phyloP scores from a whole-genome alignment of 2,329 filamentous ascomycete genomes.

The Dendryphion nanum region DNA sequence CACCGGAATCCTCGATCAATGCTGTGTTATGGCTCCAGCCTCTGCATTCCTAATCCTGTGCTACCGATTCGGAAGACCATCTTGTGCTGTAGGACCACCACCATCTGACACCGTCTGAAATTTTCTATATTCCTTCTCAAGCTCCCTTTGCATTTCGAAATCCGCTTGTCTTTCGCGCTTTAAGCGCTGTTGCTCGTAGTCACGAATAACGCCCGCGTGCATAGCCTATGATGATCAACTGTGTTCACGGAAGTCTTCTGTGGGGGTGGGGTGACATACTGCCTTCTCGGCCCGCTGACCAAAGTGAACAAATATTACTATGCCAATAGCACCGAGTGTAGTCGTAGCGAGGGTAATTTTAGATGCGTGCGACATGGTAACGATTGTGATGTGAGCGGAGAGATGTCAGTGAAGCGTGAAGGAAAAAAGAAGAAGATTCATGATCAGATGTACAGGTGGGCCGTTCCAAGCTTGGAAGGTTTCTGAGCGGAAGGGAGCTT shows the following conservation, averaged over 20 bases:
- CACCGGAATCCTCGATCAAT: too few species aligned
- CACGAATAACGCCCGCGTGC: constrained; percentile 90
- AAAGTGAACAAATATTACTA: constrained; percentile 84
- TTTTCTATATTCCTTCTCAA: constrained; percentile 89
- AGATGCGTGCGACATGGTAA: constrained; percentile 80
- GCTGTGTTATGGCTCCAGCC: too few species aligned
- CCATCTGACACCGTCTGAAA: constrained; percentile 69
- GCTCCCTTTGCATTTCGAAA: constrained; percentile 82
- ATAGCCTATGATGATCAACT: constrained; percentile 73
- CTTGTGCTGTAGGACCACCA: constrained; percentile 22
- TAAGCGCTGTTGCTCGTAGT: constrained; percentile 88
- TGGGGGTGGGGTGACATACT: constrained; percentile 52
- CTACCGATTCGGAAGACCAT: constrained; percentile 13
- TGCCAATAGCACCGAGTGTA: constrained; percentile 70
- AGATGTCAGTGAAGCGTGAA: too few species aligned
- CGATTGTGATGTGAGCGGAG: not conserved
- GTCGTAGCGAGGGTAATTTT: constrained; percentile 82
- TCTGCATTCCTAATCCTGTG: not conserved
- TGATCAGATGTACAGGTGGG: too few species aligned
- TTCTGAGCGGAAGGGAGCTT: constrained; percentile 3
- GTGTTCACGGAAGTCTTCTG: constrained; percentile 1
- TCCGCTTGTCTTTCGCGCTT: constrained; percentile 90
- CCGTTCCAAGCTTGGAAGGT: too few species aligned
- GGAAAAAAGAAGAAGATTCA: not conserved
- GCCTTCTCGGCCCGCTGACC: constrained; percentile 80